Conservation (phyloP, 164 flowering plant species). For the Vitis labrusca region DNA sequence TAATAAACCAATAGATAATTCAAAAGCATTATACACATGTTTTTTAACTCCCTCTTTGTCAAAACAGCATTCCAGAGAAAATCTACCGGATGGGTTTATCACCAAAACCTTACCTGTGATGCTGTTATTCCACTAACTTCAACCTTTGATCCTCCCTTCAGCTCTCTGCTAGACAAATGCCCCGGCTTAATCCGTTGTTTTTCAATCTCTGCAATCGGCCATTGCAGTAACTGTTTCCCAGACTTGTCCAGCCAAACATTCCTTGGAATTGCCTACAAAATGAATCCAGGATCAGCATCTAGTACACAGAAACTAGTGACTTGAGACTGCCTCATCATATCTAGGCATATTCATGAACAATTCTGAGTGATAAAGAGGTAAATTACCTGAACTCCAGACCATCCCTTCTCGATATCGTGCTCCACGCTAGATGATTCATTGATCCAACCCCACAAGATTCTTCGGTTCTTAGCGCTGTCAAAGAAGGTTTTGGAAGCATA, state of each 20-base stretch:
- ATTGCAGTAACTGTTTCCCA: conserved; percentile 40
- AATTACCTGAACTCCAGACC: conserved; percentile 64
- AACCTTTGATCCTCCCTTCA: conserved; percentile 24
- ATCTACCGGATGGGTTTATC: too few species aligned
- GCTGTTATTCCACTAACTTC: conserved; percentile 38
- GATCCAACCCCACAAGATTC: conserved; percentile 61
- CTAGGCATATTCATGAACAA: too few species aligned
- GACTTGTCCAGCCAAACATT: conserved; percentile 30
- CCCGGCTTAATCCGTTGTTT: conserved; percentile 18
- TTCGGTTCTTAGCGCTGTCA: conserved; percentile 37
- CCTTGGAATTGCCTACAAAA: conserved; percentile 33
- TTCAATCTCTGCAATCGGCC: conserved; percentile 35
- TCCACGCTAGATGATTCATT: conserved; percentile 39
- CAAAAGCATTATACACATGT: too few species aligned
- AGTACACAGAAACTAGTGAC: background rate
- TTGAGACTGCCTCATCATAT: too few species aligned
- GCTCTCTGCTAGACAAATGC: background rate
- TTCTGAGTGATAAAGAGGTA: background rate
- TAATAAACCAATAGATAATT: background rate
- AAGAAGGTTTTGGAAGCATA: conserved; percentile 68
- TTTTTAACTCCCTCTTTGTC: too few species aligned
- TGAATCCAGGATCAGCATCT: background rate
- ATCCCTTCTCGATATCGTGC: conserved; percentile 42
- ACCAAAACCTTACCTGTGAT: conserved; percentile 28
- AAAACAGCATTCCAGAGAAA: too few species aligned